phyloP scores from a whole-genome alignment of 2,329 filamentous ascomycete genomes.

The Monilinia fructigena region DNA sequence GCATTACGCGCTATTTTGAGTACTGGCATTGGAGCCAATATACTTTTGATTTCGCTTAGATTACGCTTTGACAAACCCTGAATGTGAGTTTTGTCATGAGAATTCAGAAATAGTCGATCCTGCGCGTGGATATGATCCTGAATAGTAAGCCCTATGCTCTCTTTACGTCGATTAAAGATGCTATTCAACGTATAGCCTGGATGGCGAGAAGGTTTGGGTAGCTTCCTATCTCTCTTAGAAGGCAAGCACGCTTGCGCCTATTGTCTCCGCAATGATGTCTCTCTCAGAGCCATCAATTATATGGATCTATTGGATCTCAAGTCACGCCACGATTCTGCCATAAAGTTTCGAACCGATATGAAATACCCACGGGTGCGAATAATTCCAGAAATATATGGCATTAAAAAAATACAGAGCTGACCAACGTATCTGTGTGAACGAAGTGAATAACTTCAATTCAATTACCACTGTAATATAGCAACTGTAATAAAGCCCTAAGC shows the following conservation, averaged over 20 bases:
- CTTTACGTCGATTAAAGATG: background rate
- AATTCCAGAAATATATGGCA: background rate
- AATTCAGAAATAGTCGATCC: background rate
- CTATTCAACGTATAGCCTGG: background rate
- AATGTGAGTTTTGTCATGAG: constrained; percentile 1
- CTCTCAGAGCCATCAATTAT: constrained; percentile 5
- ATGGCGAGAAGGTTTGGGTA: constrained; percentile 6
- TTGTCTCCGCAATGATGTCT: constrained; percentile 25
- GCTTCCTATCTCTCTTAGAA: constrained; percentile 27
- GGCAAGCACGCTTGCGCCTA: constrained; percentile 26
- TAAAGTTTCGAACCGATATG: background rate
- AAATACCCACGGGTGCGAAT: background rate
- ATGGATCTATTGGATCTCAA: background rate
- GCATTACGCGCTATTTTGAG: constrained; percentile 2
- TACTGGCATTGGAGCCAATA: background rate
- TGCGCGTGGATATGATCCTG: background rate
- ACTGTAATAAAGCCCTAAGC: no score
- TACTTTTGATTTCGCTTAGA: background rate
- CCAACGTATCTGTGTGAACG: no score
- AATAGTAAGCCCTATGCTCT: background rate
- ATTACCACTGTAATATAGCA: no score
- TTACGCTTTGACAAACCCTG: constrained; percentile 3
- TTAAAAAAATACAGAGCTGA: background rate
- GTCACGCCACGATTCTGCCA: background rate
- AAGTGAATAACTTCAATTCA: no score